Conservation (phyloP, 1,284 basidiomycete genomes). For the Neonothopanus nambi region DNA sequence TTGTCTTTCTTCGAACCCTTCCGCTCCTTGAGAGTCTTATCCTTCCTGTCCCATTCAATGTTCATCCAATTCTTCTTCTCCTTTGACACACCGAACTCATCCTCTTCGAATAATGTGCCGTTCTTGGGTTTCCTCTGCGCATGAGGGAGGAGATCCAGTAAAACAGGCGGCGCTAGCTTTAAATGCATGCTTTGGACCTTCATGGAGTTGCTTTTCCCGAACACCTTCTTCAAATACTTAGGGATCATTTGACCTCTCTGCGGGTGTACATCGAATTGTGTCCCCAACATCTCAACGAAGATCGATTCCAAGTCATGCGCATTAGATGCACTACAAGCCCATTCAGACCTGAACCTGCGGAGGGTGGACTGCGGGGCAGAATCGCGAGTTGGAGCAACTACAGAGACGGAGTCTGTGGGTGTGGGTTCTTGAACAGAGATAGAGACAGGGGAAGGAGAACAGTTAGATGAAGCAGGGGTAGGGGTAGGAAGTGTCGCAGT, state of each 20-base stretch:
- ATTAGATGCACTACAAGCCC: constrained; percentile 35
- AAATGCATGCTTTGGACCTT: constrained; percentile 48
- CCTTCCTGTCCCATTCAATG: constrained; percentile 37
- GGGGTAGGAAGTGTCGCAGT: constrained; percentile 3
- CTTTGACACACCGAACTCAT: constrained; percentile 23
- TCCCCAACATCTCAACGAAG: constrained; percentile 53
- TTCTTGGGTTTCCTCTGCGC: not conserved
- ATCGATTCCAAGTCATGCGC: constrained; percentile 48
- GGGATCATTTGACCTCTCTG: constrained; percentile 47
- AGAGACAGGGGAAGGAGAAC: no score
- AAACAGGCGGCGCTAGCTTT: constrained; percentile 51
- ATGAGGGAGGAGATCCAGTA: constrained; percentile 14
- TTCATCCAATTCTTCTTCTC: constrained; percentile 33
- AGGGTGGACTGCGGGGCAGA: not conserved
- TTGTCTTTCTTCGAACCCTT: constrained; percentile 14
- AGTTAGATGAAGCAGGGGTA: not conserved
- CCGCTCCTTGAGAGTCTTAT: constrained; percentile 23
- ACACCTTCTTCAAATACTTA: constrained; percentile 44
- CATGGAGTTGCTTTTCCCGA: constrained; percentile 43
- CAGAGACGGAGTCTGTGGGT: no score
- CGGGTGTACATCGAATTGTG: constrained; percentile 48
- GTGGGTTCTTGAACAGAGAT: no score
- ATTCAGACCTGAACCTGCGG: constrained; percentile 22
- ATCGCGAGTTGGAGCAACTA: no score
- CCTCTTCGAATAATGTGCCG: not conserved